Percentiles rank a stretch among this genome's conserved stretches.
Evolutionary conservation across 768 basidiomycete genomes (phyloP).

Genomic region (Neoboletus subvelutipes): DNA sequence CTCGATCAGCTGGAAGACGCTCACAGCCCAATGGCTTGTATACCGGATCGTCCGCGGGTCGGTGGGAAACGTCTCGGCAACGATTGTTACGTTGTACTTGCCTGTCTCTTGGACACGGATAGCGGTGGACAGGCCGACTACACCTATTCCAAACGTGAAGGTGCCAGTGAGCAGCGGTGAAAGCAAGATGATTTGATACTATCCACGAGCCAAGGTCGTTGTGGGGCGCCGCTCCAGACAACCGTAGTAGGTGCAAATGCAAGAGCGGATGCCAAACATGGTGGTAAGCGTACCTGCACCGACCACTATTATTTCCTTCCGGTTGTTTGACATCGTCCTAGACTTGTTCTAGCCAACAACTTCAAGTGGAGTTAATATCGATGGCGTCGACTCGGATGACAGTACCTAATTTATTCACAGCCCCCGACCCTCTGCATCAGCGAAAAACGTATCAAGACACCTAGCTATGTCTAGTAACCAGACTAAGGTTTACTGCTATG

Average conservation of each 20-base stretch:
- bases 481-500: not conserved
- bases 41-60: slow-evolving; percentile 74
- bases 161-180: not conserved
- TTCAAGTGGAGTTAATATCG: slow-evolving; percentile 8
- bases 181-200: not conserved
- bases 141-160: slow-evolving; percentile 46
- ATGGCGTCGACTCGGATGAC: not conserved
- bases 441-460: not conserved
- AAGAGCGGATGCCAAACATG: not conserved
- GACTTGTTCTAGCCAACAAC: slow-evolving; percentile 4
- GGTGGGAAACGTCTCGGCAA: slow-evolving; percentile 70
- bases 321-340: slow-evolving; percentile 14
- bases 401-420: not conserved
- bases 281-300: slow-evolving; percentile 38
- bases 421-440: not conserved
- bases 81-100: slow-evolving; percentile 61
- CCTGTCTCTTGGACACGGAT: slow-evolving; percentile 64
- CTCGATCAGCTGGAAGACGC: slow-evolving; percentile 22
- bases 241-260: not conserved
- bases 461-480: not conserved
- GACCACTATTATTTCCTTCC: slow-evolving; percentile 36
- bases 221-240: too few relatives aligned
- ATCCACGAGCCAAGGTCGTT: not conserved
- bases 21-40: slow-evolving; percentile 81
- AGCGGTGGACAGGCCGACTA: slow-evolving; percentile 76